These are phyloP conservation scores for Collybiopsis confluens DNA, from an alignment of 768 basidiomycete genomes.

Conservation along the genomic window DNA sequence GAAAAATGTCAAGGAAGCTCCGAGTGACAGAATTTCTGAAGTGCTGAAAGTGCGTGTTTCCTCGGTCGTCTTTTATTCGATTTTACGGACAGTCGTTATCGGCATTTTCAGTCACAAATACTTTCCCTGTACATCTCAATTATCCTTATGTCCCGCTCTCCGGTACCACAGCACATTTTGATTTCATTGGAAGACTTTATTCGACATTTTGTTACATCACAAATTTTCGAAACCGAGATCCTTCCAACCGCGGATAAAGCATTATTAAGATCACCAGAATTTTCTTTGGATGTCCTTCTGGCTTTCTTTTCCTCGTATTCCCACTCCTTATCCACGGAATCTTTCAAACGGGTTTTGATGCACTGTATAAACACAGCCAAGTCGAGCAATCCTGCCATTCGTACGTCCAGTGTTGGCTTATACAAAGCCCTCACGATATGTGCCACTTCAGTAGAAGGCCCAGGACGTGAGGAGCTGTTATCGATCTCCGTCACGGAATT, in stretches of 20 bases:
- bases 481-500: slow-evolving; percentile 58
- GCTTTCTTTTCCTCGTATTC: slow-evolving; percentile 56
- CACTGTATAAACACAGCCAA: slow-evolving; percentile 67
- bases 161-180: slow-evolving; percentile 52
- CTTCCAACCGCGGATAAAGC: slow-evolving; percentile 79
- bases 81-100: not conserved
- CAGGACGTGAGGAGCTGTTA: slow-evolving; percentile 26
- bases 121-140: slow-evolving; percentile 53
- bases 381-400: slow-evolving; percentile 63
- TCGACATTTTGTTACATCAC: slow-evolving; percentile 45
- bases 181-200: slow-evolving; percentile 1
- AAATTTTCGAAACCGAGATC: slow-evolving; percentile 49
- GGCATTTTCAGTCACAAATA: slow-evolving; percentile 44
- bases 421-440: slow-evolving; percentile 43
- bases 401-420: slow-evolving; percentile 50
- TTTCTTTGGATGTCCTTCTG: slow-evolving; percentile 53
- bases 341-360: slow-evolving; percentile 51
- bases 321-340: slow-evolving; percentile 40
- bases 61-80: not conserved
- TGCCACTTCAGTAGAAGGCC: slow-evolving; percentile 17
- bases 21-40: slow-evolving; percentile 36
- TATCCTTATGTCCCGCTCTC: slow-evolving; percentile 64
- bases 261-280: slow-evolving; percentile 77
- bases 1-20: slow-evolving; percentile 46
- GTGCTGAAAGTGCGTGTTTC: slow-evolving; percentile 39